Evolutionary conservation across 352 stramenopile genomes (phyloP), one percentile per base, ranked within the genome.

Genomic region (Pythium dissimile): DNA sequence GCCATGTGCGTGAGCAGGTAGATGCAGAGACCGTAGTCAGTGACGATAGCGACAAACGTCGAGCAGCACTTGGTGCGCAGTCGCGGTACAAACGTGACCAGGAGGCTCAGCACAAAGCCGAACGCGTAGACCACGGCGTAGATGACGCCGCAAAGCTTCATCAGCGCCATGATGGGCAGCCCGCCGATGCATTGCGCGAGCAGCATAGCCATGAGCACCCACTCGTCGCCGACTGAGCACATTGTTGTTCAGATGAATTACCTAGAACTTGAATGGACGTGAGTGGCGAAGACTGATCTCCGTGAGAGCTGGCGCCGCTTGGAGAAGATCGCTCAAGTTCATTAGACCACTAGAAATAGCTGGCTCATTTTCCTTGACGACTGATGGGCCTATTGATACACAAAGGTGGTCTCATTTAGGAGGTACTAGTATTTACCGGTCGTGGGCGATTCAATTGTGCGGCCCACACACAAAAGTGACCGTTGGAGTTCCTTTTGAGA

Each of bases 141-240:
- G 0, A 61, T 34, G n/a, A 72, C 57, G 28, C 72, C 69, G 27
- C 69, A 77, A 13, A 78, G 42, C 61, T 73, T 70, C 72, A 76
- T 81, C 28, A 81, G 61, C 58, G 72, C 72, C 63, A 81, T 75
- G 16, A 81, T 59, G 9, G 72, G 72, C 20, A 81, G 58, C 0
- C 72, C 72, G 23, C 62, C 63, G 18, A 76, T 51, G 31, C 72
- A 64, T 47, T 81, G 68, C 15, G 76, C 42, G 27, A 67, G 35
- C 24, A 81, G 64, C 69, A 81, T 68, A 26, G 35, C 54, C 35
- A 81, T 57, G 26, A 78, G 64, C 63, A 76, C 69, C 59, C 67
- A 81, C 38, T 81, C 69, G 48, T 81, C 72, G 21, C 68, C 66
- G 35, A 81, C 56, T 32, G 73, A 66, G 37, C 72, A 81, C 72